Evolutionary conservation across 2,329 filamentous ascomycete species (phyloP).

Genomic region (Verticillium alfalfae): DNA sequence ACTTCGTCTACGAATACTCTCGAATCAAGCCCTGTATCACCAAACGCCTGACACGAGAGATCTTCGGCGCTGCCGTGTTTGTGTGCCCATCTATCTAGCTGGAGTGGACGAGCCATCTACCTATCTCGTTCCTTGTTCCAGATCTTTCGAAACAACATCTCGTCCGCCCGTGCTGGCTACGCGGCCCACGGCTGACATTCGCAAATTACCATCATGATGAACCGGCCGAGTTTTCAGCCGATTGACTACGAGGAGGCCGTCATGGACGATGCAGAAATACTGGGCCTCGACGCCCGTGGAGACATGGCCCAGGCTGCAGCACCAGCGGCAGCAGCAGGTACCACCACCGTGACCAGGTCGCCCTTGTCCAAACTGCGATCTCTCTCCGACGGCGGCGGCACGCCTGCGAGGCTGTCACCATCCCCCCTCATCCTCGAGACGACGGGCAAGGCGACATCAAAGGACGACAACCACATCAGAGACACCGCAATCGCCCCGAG

Average conservation of each 20-base stretch:
- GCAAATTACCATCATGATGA: background rate
- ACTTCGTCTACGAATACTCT: background rate
- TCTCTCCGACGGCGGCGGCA: conserved; percentile 57
- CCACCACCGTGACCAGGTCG: conserved; percentile 19
- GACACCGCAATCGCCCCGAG: conserved; percentile 40
- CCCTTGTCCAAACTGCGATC: conserved; percentile 53
- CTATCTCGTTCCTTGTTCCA: background rate
- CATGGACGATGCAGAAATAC: conserved; percentile 18
- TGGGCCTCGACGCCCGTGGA: conserved; percentile 5
- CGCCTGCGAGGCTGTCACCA: conserved; percentile 50
- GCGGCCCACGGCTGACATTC: background rate
- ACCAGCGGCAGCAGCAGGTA: conserved; percentile 4
- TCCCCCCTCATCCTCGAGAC: conserved; percentile 52
- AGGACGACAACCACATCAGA: conserved; percentile 59
- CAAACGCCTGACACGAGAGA: background rate
- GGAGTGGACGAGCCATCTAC: background rate
- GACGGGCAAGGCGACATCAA: conserved; percentile 47
- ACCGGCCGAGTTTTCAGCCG: background rate
- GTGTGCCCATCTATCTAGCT: background rate
- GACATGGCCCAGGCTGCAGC: conserved; percentile 1
- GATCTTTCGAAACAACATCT: background rate
- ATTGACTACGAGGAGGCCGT: conserved; percentile 24
- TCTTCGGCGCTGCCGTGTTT: background rate
- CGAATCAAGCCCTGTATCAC: background rate
- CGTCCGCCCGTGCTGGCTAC: background rate